phyloP scores from a whole-genome alignment of 2,329 filamentous ascomycete genomes.

The Coniochaeta sp. region DNA sequence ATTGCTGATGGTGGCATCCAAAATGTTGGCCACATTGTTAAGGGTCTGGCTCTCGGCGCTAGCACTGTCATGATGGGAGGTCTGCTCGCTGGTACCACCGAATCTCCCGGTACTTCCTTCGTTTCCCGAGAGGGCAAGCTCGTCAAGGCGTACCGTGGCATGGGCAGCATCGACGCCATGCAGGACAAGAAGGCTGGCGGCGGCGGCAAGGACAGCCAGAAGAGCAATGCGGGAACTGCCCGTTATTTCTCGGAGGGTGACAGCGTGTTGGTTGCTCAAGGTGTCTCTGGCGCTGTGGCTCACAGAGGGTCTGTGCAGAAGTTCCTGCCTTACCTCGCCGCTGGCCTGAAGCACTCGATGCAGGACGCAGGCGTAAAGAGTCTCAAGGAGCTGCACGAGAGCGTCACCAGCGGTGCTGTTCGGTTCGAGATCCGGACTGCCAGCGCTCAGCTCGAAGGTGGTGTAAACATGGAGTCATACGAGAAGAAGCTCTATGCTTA shows the following conservation, averaged over 20 bases:
- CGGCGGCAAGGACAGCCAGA: constrained; percentile 63
- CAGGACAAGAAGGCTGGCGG: constrained; percentile 93
- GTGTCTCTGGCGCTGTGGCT: constrained; percentile 80
- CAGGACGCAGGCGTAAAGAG: constrained; percentile 90
- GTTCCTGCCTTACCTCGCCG: constrained; percentile 92
- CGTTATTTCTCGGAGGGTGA: constrained; percentile 98
- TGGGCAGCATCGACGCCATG: constrained; percentile 99
- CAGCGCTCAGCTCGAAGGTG: constrained; percentile 92
- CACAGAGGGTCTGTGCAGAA: constrained; percentile 82
- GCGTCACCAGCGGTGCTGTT: constrained; percentile 65
- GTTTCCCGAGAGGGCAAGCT: constrained; percentile 95
- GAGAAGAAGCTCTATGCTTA: constrained; percentile 99
- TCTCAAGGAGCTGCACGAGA: constrained; percentile 66
- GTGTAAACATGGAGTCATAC: constrained; percentile 97
- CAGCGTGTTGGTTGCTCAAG: constrained; percentile 89
- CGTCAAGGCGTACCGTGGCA: constrained; percentile 97
- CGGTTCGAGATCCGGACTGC: constrained; percentile 92
- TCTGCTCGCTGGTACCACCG: constrained; percentile 90
- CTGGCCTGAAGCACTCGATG: constrained; percentile 93
- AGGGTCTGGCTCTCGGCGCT: constrained; percentile 89
- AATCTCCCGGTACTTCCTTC: constrained; percentile 94
- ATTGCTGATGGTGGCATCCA: constrained; percentile 97
- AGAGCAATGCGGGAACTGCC: constrained; percentile 89
- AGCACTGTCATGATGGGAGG: constrained; percentile 99
- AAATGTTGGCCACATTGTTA: constrained; percentile 98